These are phyloP conservation scores for Aspergillus brunneoviolaceus DNA, from an alignment of 2,329 filamentous ascomycete species.

Conservation along the genomic window DNA sequence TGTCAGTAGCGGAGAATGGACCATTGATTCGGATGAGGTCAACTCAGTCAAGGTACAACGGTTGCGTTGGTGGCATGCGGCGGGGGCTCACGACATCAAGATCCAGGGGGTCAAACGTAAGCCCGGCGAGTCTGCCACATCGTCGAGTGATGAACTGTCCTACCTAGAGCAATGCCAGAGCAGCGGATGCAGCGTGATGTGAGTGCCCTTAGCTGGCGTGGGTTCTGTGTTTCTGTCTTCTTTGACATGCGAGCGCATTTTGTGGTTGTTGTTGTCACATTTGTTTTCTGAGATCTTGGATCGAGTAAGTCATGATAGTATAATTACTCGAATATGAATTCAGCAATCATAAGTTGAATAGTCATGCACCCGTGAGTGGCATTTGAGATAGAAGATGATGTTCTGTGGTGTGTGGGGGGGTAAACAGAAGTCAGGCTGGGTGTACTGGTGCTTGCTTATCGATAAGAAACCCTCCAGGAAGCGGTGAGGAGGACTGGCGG, in stretches of 20 bases:
- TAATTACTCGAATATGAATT: too few species aligned
- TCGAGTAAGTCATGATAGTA: too few species aligned
- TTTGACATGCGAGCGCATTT: too few species aligned
- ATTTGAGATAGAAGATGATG: too few species aligned
- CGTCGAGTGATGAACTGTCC: constrained; percentile 68
- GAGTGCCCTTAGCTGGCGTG: neutral
- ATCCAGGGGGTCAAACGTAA: constrained; percentile 72
- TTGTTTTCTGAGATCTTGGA: too few species aligned
- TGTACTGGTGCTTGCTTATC: neutral
- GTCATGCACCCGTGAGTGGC: too few species aligned
- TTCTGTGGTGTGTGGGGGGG: too few species aligned
- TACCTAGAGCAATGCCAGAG: constrained; percentile 67
- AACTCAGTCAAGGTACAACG: constrained; percentile 70
- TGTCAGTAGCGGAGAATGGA: constrained; percentile 86
- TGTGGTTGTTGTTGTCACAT: too few species aligned
- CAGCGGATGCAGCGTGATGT: constrained; percentile 54
- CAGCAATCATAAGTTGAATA: too few species aligned
- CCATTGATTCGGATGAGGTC: constrained; percentile 71
- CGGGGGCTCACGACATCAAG: constrained; percentile 76
- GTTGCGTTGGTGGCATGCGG: constrained; percentile 88
- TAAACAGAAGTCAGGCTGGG: neutral
- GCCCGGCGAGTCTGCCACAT: constrained; percentile 38
- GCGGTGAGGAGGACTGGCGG: neutral
- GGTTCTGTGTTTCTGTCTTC: too few species aligned
- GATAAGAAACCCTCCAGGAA: constrained; percentile 3